Base-by-base conservation (phyloP, 148 eudicot genomes). In the Rhododendron henanense region DNA sequence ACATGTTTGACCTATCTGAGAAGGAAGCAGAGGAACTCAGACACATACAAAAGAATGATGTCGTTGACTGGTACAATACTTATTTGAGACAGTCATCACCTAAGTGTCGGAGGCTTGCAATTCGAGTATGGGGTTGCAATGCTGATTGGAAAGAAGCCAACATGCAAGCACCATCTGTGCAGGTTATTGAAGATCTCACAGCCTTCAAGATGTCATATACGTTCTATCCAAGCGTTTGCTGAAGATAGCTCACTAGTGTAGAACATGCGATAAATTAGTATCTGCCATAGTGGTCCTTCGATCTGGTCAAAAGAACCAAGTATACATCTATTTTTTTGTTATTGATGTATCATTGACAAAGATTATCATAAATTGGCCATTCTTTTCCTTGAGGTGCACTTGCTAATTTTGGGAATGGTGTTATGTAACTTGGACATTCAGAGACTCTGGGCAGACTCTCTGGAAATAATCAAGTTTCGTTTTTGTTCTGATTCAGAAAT, bases 71-170 rank as follows among this genome's bases (percentile, higher is more conserved):
- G 99, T 96, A 86, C 55, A 88, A 85, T 59, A 91, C 90, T 77
- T 96, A 94, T 82, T 86, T 95, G 84, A 88, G 85, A 84, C 89
- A 85, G 78, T 33, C 91, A 45, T 96, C 97, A 61, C 92, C 93
- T 11, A 94, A 91, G 87, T 94, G 98, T 83, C 92, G 98, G 88
- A 94, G 95, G 87, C 94, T 96, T 87, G 92, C 98, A 16, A 82
- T 93, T 83, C 91, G 96, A 35, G 89, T 96, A 41, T 96, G 99
- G 99, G 99, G 99, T 47, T 96, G 98, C 86, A 88, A 95, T 85
- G 90, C 97, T 13, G 93, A 92, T 82, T 85, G 77, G 87, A 92
- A 88, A 84, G 92, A 89, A 45, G 87, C 88, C 63, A 89, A 91
- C 33, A 48, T 85, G 53, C 90, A 87, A 37, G 65, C 55, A 28